Evolutionary conservation across 768 basidiomycete genomes (phyloP), one percentile per base, ranked within the genome.

Genomic region (Phaeotremella skinneri): DNA sequence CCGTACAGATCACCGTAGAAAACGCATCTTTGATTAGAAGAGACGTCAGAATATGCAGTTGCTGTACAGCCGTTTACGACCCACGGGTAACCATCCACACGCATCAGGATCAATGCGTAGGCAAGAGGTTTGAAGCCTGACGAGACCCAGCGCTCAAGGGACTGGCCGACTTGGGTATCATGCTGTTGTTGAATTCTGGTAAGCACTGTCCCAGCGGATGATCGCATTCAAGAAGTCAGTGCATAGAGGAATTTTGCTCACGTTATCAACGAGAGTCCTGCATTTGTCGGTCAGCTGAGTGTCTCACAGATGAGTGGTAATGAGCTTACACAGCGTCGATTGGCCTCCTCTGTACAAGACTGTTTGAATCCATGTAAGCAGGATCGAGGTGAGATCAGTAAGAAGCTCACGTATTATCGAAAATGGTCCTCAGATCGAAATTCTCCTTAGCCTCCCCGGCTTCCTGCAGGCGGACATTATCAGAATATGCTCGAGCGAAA

Each of bases 351-450:
- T 86, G 81, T 17, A 90, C 81, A 11, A 97, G 75, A 27, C 62
- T 63, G 48, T 3, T 7, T 29, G 9, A 58, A 29, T 7, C 16
- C 4, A 34, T 21, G 3, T 37, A 49, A 30, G 21, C 25, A 25
- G 9, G n/a, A 52, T 9, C 5, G 32, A 9, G 9, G 37, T 39
- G 37, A 39, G 37, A 39, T 39, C n/a, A 39, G 29, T 7, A 14
- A 17, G 47, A 23, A 21, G 52, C 65, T 53, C 26, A 63, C 0
- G 88, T 87, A 47, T 82, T 80, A 52, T 87, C 80, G 39, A 92
- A 79, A 60, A 97, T 85, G 30, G 73, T 83, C 60, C 90, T 80
- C 47, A 97, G 81, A 76, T 94, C 91, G 68, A 85, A 94, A 17
- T 81, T 78, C 32, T 81, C 80, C 29, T 85, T 82, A 16, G 79